Percentiles rank a stretch among this genome's conserved stretches.
These are phyloP conservation scores for Microdochium paspali DNA, from an alignment of 2,329 filamentous ascomycete genomes.

Conservation along the genomic window DNA sequence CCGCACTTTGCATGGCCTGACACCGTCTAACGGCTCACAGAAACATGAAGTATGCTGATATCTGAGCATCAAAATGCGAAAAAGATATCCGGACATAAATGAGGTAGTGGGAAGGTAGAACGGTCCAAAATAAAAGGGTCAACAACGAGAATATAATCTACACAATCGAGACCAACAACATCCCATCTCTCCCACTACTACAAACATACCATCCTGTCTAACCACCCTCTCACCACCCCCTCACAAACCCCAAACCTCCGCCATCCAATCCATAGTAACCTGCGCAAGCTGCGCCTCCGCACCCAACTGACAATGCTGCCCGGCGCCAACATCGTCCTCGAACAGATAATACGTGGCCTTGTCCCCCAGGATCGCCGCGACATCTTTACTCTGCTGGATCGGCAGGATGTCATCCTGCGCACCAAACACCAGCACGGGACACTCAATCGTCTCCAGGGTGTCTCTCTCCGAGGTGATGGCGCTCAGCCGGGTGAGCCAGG, in stretches of 20 bases:
- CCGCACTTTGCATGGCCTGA: too few relatives aligned
- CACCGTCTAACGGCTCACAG: too few relatives aligned
- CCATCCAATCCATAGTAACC: conserved; percentile 11
- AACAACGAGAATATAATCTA: too few relatives aligned
- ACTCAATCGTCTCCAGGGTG: conserved; percentile 7
- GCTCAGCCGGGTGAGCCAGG: conserved; percentile 9
- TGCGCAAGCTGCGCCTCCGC: conserved; percentile 11
- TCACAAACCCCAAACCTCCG: not conserved
- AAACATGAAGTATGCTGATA: too few relatives aligned
- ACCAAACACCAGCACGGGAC: conserved; percentile 11
- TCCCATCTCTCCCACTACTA: too few relatives aligned
- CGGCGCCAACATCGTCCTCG: conserved; percentile 10
- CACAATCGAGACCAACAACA: too few relatives aligned
- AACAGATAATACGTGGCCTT: conserved; percentile 10
- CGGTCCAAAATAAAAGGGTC: too few relatives aligned
- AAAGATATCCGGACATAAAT: too few relatives aligned
- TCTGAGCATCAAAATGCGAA: too few relatives aligned
- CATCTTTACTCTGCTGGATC: conserved; percentile 9
- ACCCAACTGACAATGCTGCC: conserved; percentile 14
- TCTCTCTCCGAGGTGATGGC: conserved; percentile 7
- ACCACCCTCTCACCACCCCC: not conserved
- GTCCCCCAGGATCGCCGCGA: conserved; percentile 8
- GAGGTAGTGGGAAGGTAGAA: too few relatives aligned
- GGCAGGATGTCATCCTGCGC: conserved; percentile 9
- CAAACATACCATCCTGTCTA: too few relatives aligned